Percentiles rank a stretch among this genome's conserved stretches.
Conservation (phyloP, 139 green algal genomes). For the Auxenochlorella pyrenoidosa region DNA sequence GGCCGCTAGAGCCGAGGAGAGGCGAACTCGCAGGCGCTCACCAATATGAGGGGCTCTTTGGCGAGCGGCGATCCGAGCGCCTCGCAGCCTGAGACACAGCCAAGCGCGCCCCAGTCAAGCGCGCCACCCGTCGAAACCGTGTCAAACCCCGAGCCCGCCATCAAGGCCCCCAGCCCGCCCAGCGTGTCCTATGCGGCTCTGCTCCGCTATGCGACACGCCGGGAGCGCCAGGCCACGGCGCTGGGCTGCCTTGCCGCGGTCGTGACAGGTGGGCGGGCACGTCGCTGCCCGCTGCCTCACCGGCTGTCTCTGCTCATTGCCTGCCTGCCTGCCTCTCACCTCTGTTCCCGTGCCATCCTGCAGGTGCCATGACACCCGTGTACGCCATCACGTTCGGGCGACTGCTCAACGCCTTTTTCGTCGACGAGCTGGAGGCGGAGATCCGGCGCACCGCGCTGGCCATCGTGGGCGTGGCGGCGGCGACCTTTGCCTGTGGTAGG, state of each 20-base stretch:
- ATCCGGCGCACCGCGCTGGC: background rate
- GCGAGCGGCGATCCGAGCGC: too few species aligned
- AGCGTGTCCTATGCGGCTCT: background rate
- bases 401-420: conserved; percentile 15
- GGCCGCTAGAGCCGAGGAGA: too few species aligned
- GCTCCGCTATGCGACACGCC: conserved; percentile 6
- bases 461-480: conserved; percentile 9
- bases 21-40: too few species aligned
- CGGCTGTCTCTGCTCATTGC: too few species aligned
- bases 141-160: background rate
- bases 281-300: background rate
- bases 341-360: background rate
- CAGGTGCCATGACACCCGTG: conserved; percentile 2
- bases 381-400: conserved; percentile 11
- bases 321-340: background rate
- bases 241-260: conserved; percentile 1
- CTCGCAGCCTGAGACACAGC: too few species aligned
- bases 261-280: background rate
- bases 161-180: background rate
- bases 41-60: too few species aligned
- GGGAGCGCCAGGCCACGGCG: background rate
- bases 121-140: background rate
- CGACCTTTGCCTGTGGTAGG: background rate
- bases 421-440: background rate
- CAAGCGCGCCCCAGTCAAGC: too few species aligned